Evolutionary conservation across 345 rosid genomes (phyloP), one percentile per base, ranked within the genome.

Genomic region (Euphorbia pulcherrima): DNA sequence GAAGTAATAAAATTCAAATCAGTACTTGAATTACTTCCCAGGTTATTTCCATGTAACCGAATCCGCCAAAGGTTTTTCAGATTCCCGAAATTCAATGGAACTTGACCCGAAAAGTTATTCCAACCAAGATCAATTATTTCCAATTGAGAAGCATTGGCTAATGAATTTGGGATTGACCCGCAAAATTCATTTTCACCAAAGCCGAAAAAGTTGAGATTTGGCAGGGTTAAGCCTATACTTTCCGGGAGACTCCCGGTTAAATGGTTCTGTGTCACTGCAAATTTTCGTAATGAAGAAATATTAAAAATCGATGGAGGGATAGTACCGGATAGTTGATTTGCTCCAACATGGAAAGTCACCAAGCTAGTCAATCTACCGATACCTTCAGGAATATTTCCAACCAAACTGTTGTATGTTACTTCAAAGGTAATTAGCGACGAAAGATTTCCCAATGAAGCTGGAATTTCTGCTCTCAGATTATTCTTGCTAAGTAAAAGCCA

Each of bases 291-390:
- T 3, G 70, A 72, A 4, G 77, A 72, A 2, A 75, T 35, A 47
- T 71, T 75, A 67, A 62, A 78, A 54, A 79, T 35, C 2, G 76
- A 64, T 10, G 64, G 59, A 24, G 79, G 79, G 20, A 75, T 27
- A 7, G 9, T 61, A 65, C 82, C 77, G 1, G 70, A 68, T 2
- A 75, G 51, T 26, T 16, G 5, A 54, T 79, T 79, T 0, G 1
- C 33, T 9, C 53, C 73, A 4, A 62, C 28, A 37, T 0, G 6
- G 6, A 75, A 63, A 0, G 1, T 3, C 10, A 0, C 0, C n/a
- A 71, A 29, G 8, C 46, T 50, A 18, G 23, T 53, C 13, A 75
- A 52, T n/a, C 48, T 60, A 59, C 69, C 62, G 1, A 74, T 52
- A 10, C 48, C 53, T 11, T 46, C 27, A 7, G 82, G 82, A 46